Percentiles rank a stretch among this genome's conserved stretches.
Conservation (phyloP, 2,329 filamentous ascomycete genomes). For the Aspergillus tamarii region DNA sequence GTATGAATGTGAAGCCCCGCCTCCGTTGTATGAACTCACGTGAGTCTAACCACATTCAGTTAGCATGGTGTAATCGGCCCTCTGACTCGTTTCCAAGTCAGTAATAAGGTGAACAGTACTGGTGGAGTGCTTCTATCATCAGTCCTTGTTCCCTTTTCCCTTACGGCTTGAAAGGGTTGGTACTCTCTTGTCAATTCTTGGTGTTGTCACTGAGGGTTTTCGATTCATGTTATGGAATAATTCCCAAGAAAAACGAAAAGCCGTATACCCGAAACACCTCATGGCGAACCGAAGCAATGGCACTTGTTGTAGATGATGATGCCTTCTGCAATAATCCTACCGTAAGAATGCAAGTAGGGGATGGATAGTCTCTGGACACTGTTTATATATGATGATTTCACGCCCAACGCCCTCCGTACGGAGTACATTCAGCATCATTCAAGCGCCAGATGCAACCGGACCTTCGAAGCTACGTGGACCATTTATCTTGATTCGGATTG, state of each 20-base stretch:
- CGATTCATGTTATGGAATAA: not conserved
- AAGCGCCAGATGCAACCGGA: constrained; percentile 17
- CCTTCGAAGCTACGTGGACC: constrained; percentile 34
- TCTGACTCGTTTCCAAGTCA: not conserved
- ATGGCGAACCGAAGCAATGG: not conserved
- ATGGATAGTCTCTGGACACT: not conserved
- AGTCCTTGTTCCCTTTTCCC: not conserved
- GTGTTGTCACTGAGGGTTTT: not conserved
- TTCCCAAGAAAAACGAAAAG: not conserved
- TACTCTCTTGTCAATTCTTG: not conserved
- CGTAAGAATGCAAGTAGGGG: not conserved
- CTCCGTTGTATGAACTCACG: constrained; percentile 9
- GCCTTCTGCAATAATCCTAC: not conserved
- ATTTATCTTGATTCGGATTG: constrained; percentile 20
- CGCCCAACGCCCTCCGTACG: not conserved
- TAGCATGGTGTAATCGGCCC: constrained; percentile 1
- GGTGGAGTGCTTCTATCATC: not conserved
- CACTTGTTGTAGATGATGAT: not conserved
- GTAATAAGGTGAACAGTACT: not conserved
- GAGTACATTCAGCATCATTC: constrained; percentile 11
- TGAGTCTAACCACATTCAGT: not conserved
- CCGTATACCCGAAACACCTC: not conserved
- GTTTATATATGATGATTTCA: constrained; percentile 13
- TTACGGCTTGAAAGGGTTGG: not conserved
- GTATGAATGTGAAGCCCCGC: constrained; percentile 6